A percentile compares a stretch with the other conserved stretches of the same genome.
phyloP scores from a whole-genome alignment of 495 filamentous ascomycete species.

The Aspergillus nanangensis region DNA sequence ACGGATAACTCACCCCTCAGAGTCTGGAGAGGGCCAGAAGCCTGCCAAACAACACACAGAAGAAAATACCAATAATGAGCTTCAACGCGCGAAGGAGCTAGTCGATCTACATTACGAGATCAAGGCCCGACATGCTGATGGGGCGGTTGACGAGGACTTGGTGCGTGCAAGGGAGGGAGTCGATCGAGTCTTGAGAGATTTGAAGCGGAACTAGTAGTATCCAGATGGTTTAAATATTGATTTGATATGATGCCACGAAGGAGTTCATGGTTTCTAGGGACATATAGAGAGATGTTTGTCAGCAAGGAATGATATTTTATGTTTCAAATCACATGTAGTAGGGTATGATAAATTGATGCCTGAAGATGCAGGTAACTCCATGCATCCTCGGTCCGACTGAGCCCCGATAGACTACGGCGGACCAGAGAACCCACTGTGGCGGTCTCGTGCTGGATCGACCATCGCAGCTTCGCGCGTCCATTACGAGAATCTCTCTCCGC shows the following conservation, averaged over 20 bases:
- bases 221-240: too few species aligned
- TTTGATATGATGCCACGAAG: neutral
- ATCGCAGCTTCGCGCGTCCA: conserved; percentile 9
- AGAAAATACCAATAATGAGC: conserved; percentile 34
- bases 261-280: too few species aligned
- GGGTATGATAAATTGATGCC: too few species aligned
- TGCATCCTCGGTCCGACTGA: conserved; percentile 13
- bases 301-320: too few species aligned
- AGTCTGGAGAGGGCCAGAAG: neutral
- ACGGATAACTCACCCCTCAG: conserved; percentile 7
- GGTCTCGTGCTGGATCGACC: conserved; percentile 2
- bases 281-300: too few species aligned
- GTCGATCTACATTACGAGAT: conserved; percentile 54
- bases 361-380: conserved; percentile 9
- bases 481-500: neutral
- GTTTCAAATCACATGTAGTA: too few species aligned
- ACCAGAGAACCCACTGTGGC: conserved; percentile 9
- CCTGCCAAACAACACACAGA: conserved; percentile 2
- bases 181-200: conserved; percentile 33
- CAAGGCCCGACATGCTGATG: conserved; percentile 37
- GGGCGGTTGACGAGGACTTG: conserved; percentile 42
- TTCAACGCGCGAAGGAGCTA: conserved; percentile 54
- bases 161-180: conserved; percentile 42
- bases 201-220: too few species aligned
- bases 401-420: conserved; percentile 8